Evolutionary conservation across 495 filamentous ascomycete species (phyloP), one percentile per base, ranked within the genome.

Genomic region (Cudoniella acicularis): DNA sequence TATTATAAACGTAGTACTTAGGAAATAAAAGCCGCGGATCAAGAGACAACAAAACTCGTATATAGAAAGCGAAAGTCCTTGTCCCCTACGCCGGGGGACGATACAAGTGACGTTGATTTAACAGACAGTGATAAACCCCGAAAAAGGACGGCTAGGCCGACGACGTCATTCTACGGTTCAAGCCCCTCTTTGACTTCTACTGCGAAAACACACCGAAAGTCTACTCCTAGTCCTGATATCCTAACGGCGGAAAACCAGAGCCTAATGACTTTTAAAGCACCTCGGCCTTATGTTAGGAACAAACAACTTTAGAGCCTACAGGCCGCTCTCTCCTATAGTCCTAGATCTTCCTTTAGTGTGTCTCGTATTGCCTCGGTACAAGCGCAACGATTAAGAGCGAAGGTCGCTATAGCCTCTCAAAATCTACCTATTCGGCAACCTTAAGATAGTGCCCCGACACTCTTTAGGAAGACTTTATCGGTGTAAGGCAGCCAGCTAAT

Each of bases 261-360:
- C 26, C 24, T 10, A 22, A 22, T 1, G 13, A 42, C 20, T 11
- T 40, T 40, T 4, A n/a, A 41, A 20, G 18, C 27, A 9, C 26
- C 22, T 6, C 51, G 51, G 2, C 51, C 51, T 1, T n/a, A 20
- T 21, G 51, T 43, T 22, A 21, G 23, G 9, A 42, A 42, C 18
- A 54, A 43, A 16, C 51, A 54, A 42, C 30, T 54, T 2, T 54
- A 27, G 51, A 41, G 26, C n/a, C 51, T 27, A 41, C n/a, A 54
- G 10, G 22, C 25, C 3, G 26, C 10, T 10, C 17, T 10, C 2
- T 49, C 46, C 13, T n/a, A 6, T 9, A 1, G 25, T 27, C 13
- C 49, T n/a, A n/a, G 49, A 25, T 13, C 49, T 1, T 25, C 20
- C 16, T 10, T 52, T 6, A 23, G 27, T 23, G 21, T 23, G n/a